A percentile compares a stretch with the other conserved stretches of the same genome.
Conservation (phyloP, 129 eudicot species). For the Oenanthe sinensis region DNA sequence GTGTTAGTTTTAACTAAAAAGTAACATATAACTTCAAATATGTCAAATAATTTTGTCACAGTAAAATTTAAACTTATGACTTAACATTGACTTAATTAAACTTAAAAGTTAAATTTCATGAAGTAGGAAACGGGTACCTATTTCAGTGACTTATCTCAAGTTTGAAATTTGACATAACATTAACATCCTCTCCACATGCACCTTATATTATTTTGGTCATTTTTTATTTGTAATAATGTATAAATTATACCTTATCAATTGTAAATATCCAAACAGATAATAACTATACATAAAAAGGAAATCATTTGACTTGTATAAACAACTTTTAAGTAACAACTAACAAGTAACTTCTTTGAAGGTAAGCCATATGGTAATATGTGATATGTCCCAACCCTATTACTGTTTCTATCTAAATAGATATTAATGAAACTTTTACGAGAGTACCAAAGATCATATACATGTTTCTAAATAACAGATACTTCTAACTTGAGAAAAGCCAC, state of each 20-base stretch:
- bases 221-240: not conserved
- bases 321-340: too few species aligned
- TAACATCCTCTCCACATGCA: not conserved
- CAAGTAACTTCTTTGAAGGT: not conserved
- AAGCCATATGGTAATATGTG: not conserved
- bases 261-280: not conserved
- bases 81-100: not conserved
- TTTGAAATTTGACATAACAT: not conserved
- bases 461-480: not conserved
- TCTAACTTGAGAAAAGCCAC: not conserved
- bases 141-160: too few species aligned
- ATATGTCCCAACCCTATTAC: not conserved
- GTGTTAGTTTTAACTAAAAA: not conserved
- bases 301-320: not conserved
- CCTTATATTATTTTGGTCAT: not conserved
- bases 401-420: not conserved
- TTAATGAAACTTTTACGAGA: not conserved
- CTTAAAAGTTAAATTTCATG: too few species aligned
- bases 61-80: not conserved
- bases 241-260: not conserved
- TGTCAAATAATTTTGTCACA: not conserved
- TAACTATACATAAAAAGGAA: not conserved
- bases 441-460: not conserved
- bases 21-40: not conserved
- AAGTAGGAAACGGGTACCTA: not conserved